Evolutionary conservation across 2,329 filamentous ascomycete genomes (phyloP).

Genomic region (Pseudopyricularia javanii): DNA sequence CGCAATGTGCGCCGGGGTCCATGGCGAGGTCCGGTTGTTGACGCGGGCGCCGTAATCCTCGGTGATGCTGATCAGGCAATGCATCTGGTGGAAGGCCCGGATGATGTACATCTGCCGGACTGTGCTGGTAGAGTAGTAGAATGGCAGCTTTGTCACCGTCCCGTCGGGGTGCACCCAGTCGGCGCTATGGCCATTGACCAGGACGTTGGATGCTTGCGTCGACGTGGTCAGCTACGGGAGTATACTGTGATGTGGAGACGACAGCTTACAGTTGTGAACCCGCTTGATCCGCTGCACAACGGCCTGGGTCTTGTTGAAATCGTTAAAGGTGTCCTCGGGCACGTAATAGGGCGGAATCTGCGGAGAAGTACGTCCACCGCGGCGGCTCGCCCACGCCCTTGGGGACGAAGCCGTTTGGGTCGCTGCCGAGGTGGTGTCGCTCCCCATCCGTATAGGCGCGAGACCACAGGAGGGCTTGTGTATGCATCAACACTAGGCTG

Average conservation of each 20-base stretch:
- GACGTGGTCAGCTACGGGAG: too few relatives aligned
- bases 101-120: neutral
- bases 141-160: neutral
- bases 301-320: neutral
- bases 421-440: neutral
- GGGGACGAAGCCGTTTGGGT: neutral
- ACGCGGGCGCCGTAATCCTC: neutral
- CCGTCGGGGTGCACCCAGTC: neutral
- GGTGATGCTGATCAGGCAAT: neutral
- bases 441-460: neutral
- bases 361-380: neutral
- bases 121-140: neutral
- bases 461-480: neutral
- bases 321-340: neutral
- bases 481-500: neutral
- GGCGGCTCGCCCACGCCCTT: neutral
- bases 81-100: neutral
- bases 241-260: too few relatives aligned
- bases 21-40: neutral
- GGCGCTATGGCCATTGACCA: neutral
- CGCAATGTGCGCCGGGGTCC: neutral
- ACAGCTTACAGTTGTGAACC: neutral
- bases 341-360: neutral
- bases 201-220: neutral
- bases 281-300: neutral